Percentiles rank a stretch among this genome's conserved stretches.
Evolutionary conservation across 768 basidiomycete genomes (phyloP).

Genomic region (Collybia mongolica): DNA sequence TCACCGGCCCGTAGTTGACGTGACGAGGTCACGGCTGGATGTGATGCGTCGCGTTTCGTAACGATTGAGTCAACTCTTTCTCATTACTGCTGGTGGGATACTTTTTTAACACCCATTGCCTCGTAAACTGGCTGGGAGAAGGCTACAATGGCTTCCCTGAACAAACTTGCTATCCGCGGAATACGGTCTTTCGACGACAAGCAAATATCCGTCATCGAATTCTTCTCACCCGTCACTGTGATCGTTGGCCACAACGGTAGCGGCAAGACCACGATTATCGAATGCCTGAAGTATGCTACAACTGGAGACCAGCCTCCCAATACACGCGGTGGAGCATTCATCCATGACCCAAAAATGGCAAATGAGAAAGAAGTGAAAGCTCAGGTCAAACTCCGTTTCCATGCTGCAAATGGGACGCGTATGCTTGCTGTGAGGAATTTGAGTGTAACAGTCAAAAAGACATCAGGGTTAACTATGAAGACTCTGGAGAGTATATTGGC

Average conservation of each 20-base stretch:
- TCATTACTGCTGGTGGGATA: neutral
- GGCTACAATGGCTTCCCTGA: slow-evolving; percentile 68
- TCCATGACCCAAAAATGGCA: slow-evolving; percentile 99
- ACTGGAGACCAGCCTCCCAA: slow-evolving; percentile 98
- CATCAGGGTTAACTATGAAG: slow-evolving; percentile 88
- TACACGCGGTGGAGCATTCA: slow-evolving; percentile 96
- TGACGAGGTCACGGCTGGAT: slow-evolving; percentile 2
- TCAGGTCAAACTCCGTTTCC: slow-evolving; percentile 93
- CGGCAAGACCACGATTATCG: slow-evolving; percentile 98
- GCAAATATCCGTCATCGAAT: slow-evolving; percentile 89
- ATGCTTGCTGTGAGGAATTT: slow-evolving; percentile 92
- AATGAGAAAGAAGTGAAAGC: slow-evolving; percentile 99
- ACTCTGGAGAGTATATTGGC: slow-evolving; percentile 91
- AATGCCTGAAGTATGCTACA: slow-evolving; percentile 98
- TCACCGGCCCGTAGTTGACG: neutral
- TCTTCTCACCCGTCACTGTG: slow-evolving; percentile 96
- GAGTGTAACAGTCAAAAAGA: slow-evolving; percentile 93
- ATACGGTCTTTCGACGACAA: slow-evolving; percentile 98
- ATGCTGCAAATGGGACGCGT: slow-evolving; percentile 81
- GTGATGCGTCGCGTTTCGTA: slow-evolving; percentile 17
- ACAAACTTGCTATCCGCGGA: slow-evolving; percentile 92
- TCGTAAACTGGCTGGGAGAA: neutral
- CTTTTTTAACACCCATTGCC: neutral
- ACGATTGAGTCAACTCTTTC: neutral
- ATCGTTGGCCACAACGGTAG: slow-evolving; percentile 99